Percentiles rank a stretch among this genome's conserved stretches.
Conservation (phyloP, 306 rosid genomes). For the Pyrus communis region DNA sequence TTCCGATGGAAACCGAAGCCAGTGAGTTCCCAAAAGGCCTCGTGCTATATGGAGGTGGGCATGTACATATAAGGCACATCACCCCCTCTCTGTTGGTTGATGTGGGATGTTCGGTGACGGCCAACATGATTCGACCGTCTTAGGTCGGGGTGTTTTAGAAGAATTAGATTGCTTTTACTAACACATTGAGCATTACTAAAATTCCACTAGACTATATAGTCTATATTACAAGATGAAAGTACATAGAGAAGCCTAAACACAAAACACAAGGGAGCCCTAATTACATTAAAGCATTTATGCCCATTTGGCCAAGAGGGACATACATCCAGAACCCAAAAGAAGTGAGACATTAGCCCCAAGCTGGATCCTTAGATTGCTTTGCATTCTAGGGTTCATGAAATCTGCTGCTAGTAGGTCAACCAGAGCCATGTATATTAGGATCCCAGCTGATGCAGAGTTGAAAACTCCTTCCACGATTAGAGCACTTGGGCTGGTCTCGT, state of each 20-base stretch:
- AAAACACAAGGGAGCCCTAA: not conserved
- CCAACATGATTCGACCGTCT: no score
- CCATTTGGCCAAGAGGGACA: constrained; percentile 53
- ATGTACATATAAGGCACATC: no score
- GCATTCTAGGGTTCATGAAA: constrained; percentile 48
- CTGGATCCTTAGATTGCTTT: constrained; percentile 45
- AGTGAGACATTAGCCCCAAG: constrained; percentile 45
- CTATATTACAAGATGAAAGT: not conserved
- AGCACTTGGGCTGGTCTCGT: constrained; percentile 37
- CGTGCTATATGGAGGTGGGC: no score
- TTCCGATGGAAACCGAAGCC: no score
- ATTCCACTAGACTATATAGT: not conserved
- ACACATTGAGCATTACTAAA: not conserved
- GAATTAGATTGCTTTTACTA: not conserved
- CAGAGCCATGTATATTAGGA: constrained; percentile 59
- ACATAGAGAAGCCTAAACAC: not conserved
- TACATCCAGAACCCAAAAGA: constrained; percentile 40
- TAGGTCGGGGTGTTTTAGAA: no score
- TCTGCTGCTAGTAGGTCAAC: constrained; percentile 66
- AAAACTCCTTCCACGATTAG: constrained; percentile 46
- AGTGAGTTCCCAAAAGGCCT: no score
- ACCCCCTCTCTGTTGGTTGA: no score
- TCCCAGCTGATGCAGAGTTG: constrained; percentile 63
- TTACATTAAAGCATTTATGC: constrained; percentile 13
- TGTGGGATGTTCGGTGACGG: no score